Evolutionary conservation across 805 yeast genomes (phyloP).

Genomic region (Danielia oregonensis): DNA sequence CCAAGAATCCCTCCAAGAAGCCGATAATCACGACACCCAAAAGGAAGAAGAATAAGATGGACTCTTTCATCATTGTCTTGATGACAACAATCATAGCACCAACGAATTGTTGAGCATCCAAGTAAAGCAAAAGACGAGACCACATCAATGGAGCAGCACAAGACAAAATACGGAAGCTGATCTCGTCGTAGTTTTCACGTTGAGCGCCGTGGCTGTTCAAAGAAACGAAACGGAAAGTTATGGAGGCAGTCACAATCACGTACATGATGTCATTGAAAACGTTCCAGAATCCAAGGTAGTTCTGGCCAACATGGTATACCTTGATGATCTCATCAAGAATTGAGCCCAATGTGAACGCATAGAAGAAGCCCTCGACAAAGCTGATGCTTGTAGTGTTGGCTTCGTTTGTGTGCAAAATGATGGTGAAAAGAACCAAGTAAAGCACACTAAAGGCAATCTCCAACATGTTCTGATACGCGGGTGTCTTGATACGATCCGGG

Average conservation of each 20-base stretch:
- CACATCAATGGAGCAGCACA: slow-evolving; percentile 86
- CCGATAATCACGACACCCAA: slow-evolving; percentile 70
- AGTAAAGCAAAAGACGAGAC: slow-evolving; percentile 69
- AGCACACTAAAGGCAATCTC: slow-evolving; percentile 66
- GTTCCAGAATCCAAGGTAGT: slow-evolving; percentile 74
- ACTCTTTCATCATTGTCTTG: slow-evolving; percentile 83
- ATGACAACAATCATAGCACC: slow-evolving; percentile 87
- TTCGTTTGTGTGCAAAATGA: slow-evolving; percentile 59
- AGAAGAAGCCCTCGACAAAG: slow-evolving; percentile 53
- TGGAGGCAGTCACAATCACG: slow-evolving; percentile 47
- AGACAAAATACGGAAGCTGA: slow-evolving; percentile 67
- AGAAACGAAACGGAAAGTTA: slow-evolving; percentile 50
- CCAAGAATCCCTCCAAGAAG: slow-evolving; percentile 81
- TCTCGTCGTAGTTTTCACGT: slow-evolving; percentile 43
- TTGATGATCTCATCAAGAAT: slow-evolving; percentile 66
- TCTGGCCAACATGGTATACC: slow-evolving; percentile 70
- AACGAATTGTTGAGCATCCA: slow-evolving; percentile 77
- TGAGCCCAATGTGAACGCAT: slow-evolving; percentile 63
- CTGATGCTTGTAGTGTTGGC: slow-evolving; percentile 30
- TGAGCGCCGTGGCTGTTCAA: slow-evolving; percentile 19
- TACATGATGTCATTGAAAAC: slow-evolving; percentile 74
- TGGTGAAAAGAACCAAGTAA: slow-evolving; percentile 58
- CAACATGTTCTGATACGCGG: slow-evolving; percentile 71
- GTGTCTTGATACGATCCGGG: slow-evolving; percentile 82
- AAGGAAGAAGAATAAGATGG: slow-evolving; percentile 75